Base-by-base conservation (phyloP, 495 filamentous ascomycete genomes). In the Pyronema domesticum region DNA sequence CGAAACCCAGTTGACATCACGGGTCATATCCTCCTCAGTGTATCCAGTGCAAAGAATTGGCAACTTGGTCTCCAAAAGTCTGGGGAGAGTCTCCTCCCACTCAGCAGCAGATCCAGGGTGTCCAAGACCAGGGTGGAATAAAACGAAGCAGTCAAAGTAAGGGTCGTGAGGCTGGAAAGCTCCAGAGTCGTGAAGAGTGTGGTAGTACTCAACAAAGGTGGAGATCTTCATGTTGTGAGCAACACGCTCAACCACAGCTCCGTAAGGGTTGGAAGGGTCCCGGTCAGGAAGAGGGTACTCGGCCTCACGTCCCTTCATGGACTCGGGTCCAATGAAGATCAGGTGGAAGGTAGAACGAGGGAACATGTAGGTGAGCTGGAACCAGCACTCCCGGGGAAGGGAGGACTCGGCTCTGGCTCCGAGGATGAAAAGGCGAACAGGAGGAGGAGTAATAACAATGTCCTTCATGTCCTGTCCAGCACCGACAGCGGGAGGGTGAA, bases 131-230 rank as follows among this genome's bases (percentile, higher is more conserved):
- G 91, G 91, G 67, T 99, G 91, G 73, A 95, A 99, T 50, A 94
- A 75, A 63, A 99, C 78, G 61, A 99, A 88, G 65, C 81, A 85
- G 71, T 99, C 91, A 60, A 99, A 89, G 67, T 99, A 99, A 1
- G 91, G 91, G 67, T 99, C 91, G 68, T 85, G 95, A 0, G 93
- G 93, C 19, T 83, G 76, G 71, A 96, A 99, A 54, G 85, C 73
- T 34, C 82, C 78, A 0, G 89, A 80, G 61, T 89, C 79, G 70
- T 96, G 89, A 62, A 99, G 76, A 1, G 87, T 95, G 67, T 99
- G 89, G 72, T 89, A 99, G 69, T 99, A 95, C 56, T 99, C 93
- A 19, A 95, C 89, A 61, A 86, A 94, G 0, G 91, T 99, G 62
- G 79, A 86, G 58, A 99, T 93, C 72, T 96, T 96, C 79, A 95